A percentile compares a stretch with the other conserved stretches of the same genome.
These are phyloP conservation scores for Cucurbita argyrosperma DNA, from an alignment of 306 rosid species.

Conservation along the genomic window DNA sequence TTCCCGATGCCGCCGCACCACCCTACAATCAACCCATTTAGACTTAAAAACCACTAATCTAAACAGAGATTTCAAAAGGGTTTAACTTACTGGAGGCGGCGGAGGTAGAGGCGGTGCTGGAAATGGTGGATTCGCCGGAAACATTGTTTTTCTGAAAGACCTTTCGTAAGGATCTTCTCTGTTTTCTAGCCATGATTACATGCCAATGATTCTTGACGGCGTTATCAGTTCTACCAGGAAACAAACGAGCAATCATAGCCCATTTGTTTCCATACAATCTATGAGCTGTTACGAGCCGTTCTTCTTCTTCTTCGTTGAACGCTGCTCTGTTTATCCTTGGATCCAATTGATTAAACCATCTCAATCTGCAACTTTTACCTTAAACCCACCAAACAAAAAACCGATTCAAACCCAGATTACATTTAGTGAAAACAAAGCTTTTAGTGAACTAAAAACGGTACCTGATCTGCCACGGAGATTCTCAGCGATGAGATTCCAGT, in stretches of 20 bases:
- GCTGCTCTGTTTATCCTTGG: slow-evolving; percentile 64
- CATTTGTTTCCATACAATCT: slow-evolving; percentile 74
- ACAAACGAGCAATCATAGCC: slow-evolving; percentile 75
- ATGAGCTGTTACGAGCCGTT: slow-evolving; percentile 46
- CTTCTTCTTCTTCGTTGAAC: slow-evolving; percentile 69
- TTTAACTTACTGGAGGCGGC: not conserved
- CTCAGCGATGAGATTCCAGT: slow-evolving; percentile 85
- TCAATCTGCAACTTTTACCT: slow-evolving; percentile 91
- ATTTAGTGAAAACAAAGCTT: no score
- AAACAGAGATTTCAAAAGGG: no score
- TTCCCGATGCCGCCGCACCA: not conserved
- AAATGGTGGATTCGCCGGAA: slow-evolving; percentile 38
- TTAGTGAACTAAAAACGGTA: no score
- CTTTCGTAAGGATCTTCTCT: slow-evolving; percentile 36
- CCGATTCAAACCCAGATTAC: no score
- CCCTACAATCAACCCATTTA: no score
- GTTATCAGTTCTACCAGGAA: slow-evolving; percentile 89
- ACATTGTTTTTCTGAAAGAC: slow-evolving; percentile 17
- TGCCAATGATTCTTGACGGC: slow-evolving; percentile 96
- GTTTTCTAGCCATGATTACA: slow-evolving; percentile 74
- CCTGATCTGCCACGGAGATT: slow-evolving; percentile 84
- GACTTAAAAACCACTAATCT: no score
- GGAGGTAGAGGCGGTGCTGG: slow-evolving; percentile 35
- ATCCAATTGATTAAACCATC: slow-evolving; percentile 90
- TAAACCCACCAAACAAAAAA: not conserved